Evolutionary conservation across 1,284 basidiomycete species (phyloP).

Genomic region (Rhodotorula sp.): DNA sequence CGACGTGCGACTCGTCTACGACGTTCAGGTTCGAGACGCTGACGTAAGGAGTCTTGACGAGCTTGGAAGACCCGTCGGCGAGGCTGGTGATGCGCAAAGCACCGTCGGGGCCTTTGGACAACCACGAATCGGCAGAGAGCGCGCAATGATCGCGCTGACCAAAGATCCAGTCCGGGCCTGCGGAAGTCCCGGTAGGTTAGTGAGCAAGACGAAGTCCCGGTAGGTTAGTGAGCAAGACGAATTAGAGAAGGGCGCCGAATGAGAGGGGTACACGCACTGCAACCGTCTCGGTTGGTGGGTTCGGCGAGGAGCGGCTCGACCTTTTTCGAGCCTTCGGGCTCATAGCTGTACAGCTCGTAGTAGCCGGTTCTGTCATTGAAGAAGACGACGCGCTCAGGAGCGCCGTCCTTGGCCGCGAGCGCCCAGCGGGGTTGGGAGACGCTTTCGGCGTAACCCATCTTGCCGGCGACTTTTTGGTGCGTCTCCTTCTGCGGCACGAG

Average conservation of each 20-base stretch:
- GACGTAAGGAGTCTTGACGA: constrained; percentile 58
- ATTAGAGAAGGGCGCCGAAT: not conserved
- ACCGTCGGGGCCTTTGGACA: constrained; percentile 56
- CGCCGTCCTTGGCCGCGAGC: not conserved
- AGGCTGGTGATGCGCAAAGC: constrained; percentile 39
- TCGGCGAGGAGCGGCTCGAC: constrained; percentile 53
- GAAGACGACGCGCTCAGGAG: constrained; percentile 59
- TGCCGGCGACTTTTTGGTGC: constrained; percentile 31
- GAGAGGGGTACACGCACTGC: constrained; percentile 6
- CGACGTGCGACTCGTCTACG: constrained; percentile 45
- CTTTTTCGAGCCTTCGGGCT: constrained; percentile 45
- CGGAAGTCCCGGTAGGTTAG: too few species aligned
- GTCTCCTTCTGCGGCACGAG: constrained; percentile 10
- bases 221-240: not conserved
- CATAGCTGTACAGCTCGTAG: constrained; percentile 65
- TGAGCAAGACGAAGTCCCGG: not conserved
- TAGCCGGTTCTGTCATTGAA: constrained; percentile 67
- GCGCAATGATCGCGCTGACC: constrained; percentile 58
- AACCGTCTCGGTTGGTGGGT: constrained; percentile 56
- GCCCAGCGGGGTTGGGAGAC: constrained; percentile 58
- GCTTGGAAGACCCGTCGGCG: constrained; percentile 22
- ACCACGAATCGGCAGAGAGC: constrained; percentile 55
- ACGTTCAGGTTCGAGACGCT: constrained; percentile 52
- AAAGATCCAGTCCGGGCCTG: constrained; percentile 60
- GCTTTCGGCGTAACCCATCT: constrained; percentile 37